These are phyloP conservation scores for Pythium vanterpoolii DNA, from an alignment of 352 stramenopile species.

Conservation along the genomic window DNA sequence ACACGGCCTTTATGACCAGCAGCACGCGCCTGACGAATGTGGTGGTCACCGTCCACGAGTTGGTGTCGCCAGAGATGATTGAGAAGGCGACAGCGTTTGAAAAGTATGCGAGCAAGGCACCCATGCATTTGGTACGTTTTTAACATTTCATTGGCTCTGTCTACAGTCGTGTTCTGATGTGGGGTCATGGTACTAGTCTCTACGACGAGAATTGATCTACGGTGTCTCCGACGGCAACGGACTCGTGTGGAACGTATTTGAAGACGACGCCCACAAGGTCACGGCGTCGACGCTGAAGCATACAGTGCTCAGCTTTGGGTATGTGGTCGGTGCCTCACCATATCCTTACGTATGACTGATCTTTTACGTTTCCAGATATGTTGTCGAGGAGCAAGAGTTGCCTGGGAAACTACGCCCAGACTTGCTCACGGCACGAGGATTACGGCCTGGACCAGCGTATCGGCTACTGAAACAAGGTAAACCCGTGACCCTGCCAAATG, in stretches of 20 bases:
- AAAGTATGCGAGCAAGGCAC: constrained; percentile 57
- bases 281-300: constrained; percentile 68
- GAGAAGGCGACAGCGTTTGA: constrained; percentile 45
- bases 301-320: constrained; percentile 80
- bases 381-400: constrained; percentile 69
- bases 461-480: constrained; percentile 86
- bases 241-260: constrained; percentile 66
- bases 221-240: constrained; percentile 53
- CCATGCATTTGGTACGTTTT: constrained; percentile 47
- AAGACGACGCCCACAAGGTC: constrained; percentile 64
- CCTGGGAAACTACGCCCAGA: constrained; percentile 86
- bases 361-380: constrained; percentile 39
- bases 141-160: too few relatives aligned
- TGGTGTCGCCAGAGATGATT: constrained; percentile 55
- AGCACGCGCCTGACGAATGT: constrained; percentile 71
- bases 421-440: constrained; percentile 67
- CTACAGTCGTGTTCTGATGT: neutral
- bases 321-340: neutral
- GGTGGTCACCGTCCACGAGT: constrained; percentile 67
- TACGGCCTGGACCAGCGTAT: constrained; percentile 90
- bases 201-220: constrained; percentile 54
- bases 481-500: constrained; percentile 77
- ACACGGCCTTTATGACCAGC: constrained; percentile 62
- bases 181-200: constrained; percentile 24
- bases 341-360: neutral